Evolutionary conservation across 345 rosid species (phyloP), one percentile per base, ranked within the genome.

Genomic region (Salix suchowensis): DNA sequence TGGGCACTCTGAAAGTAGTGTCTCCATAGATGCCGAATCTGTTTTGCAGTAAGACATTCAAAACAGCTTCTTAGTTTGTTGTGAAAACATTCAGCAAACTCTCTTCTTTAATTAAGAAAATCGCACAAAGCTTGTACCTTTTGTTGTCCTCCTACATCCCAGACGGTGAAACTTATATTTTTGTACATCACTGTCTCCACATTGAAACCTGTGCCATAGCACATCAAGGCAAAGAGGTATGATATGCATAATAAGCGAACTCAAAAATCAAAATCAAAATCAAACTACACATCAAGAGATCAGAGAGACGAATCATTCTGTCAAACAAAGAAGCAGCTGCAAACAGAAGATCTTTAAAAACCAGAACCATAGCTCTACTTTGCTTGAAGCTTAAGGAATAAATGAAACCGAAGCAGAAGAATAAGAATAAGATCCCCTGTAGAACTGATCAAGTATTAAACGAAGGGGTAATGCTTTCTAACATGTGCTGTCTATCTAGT

Each of bases 11-110:
- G 84, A 64, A 89, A 86, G 85, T 89, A 91, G 77, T 89, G 93
- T 84, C 88, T 90, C 98, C 97, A 93, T 60, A 91, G 24, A 5
- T 89, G 83, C 71, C 98, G 85, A 74, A 93, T 89, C 98, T 90
- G 88, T 84, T 52, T 5, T 34, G 70, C 30, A 46, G 30, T 14
- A 46, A 46, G 61, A 42, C 32, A 64, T 11, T 39, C 14, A 67
- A 72, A 26, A 26, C 14, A 3, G 15, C 58, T 46, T 65, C 24
- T 2, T 30, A 13, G 37, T 30, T 65, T 23, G 1, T 13, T 12
- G n/a, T 13, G 39, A 14, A 30, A 34, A n/a, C 62, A 55, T 55
- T n/a, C 62, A 55, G 28, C 62, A 55, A 55, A n/a, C 26, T n/a
- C 62, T 9, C 62, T n/a, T 55, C 28, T n/a, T 55, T n/a, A n/a